A percentile compares a stretch with the other conserved stretches of the same genome.
Evolutionary conservation across 208 protist genomes (phyloP).

Genomic region (Tritrichomonas musculus): DNA sequence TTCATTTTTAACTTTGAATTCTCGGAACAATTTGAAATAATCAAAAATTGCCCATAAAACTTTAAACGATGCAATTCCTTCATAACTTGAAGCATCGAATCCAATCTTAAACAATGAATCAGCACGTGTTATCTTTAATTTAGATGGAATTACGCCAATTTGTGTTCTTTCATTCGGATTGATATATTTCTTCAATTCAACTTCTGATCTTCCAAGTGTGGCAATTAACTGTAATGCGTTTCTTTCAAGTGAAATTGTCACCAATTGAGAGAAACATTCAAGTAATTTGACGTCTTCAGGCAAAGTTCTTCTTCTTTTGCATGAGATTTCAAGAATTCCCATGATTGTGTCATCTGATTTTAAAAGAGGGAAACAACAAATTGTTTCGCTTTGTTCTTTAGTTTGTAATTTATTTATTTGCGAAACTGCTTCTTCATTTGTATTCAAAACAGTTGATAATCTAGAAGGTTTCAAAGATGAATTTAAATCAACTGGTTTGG

Average conservation of each 20-base stretch:
- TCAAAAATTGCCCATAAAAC: slow-evolving; percentile 37
- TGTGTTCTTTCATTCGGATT: background rate
- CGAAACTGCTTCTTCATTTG: too few relatives aligned
- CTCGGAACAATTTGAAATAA: slow-evolving; percentile 30
- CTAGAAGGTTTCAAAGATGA: too few relatives aligned
- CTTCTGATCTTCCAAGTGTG: background rate
- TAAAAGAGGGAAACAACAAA: too few relatives aligned
- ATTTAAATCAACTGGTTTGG: too few relatives aligned
- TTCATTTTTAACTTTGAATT: slow-evolving; percentile 26
- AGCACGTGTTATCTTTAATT: background rate
- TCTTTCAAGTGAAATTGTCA: background rate
- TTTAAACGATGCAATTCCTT: slow-evolving; percentile 14
- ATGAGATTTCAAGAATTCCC: too few relatives aligned
- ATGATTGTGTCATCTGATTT: too few relatives aligned
- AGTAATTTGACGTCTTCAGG: slow-evolving; percentile 21
- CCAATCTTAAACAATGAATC: background rate
- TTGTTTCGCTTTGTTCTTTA: too few relatives aligned
- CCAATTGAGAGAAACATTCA: background rate
- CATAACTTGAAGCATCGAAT: background rate
- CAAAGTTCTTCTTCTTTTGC: background rate
- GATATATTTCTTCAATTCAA: background rate
- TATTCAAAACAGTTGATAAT: too few relatives aligned
- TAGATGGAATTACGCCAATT: background rate
- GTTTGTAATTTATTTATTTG: too few relatives aligned
- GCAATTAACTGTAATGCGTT: background rate